Evolutionary conservation across 2,329 filamentous ascomycete genomes (phyloP).

Genomic region (Coleophoma eucalyptorum): DNA sequence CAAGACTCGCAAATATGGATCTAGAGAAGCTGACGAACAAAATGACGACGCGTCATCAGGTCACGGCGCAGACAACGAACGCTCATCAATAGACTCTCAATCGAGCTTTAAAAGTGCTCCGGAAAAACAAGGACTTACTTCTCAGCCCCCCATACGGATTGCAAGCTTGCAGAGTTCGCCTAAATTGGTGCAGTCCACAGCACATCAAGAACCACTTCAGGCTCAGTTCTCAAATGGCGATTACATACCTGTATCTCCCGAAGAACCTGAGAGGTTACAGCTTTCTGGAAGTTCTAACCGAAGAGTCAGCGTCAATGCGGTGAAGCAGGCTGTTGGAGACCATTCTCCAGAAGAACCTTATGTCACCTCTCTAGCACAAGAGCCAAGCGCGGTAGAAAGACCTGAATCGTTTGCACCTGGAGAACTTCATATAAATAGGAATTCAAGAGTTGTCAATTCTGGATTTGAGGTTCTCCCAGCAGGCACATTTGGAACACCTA

Average conservation of each 20-base stretch:
- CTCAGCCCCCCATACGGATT: background rate
- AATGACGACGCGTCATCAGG: conserved; percentile 14
- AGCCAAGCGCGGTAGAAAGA: background rate
- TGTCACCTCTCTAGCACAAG: conserved; percentile 1
- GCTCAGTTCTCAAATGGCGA: background rate
- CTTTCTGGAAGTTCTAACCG: background rate
- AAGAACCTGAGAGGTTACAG: background rate
- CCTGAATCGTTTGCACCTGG: conserved; percentile 31
- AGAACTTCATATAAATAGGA: conserved; percentile 31
- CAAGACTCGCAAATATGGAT: conserved; percentile 14
- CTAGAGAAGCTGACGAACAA: conserved; percentile 3
- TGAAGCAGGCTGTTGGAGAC: background rate
- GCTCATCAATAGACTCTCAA: conserved; percentile 25
- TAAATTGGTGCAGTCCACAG: background rate
- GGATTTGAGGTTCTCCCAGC: conserved; percentile 36
- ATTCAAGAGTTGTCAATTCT: conserved; percentile 31
- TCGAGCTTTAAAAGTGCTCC: conserved; percentile 9
- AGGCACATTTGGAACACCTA: conserved; percentile 28
- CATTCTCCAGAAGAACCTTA: background rate
- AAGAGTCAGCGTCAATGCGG: background rate
- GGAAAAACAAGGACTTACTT: background rate
- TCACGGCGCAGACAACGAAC: conserved; percentile 24
- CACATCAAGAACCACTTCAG: background rate
- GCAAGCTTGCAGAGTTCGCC: background rate
- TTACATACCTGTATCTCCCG: background rate